These are phyloP conservation scores for Rhododendron kiyosumense DNA, from an alignment of 148 eudicot species.

Conservation along the genomic window DNA sequence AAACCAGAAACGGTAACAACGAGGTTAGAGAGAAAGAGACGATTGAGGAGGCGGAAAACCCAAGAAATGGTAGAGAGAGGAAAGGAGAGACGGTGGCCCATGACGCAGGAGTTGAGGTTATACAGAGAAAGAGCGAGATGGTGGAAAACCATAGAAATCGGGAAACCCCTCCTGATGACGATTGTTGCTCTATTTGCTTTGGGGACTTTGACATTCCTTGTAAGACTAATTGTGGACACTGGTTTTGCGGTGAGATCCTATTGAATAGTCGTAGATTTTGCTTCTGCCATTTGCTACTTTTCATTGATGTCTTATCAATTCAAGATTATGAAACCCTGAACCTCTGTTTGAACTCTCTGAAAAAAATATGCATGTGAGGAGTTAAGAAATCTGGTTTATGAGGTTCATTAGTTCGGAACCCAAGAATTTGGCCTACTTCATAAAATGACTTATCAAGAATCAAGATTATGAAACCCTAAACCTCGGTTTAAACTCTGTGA, in stretches of 20 bases:
- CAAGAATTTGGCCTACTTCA: background rate
- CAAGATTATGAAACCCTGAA: background rate
- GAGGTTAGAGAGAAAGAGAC: background rate
- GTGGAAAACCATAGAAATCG: background rate
- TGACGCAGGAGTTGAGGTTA: background rate
- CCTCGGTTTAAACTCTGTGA: background rate
- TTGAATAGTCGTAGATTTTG: background rate
- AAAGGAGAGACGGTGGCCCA: background rate
- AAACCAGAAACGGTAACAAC: background rate
- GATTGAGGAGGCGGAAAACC: background rate
- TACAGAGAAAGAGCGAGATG: background rate
- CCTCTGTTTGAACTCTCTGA: background rate
- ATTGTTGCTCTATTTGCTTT: conserved; percentile 34
- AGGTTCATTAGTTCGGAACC: background rate
- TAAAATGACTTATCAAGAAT: background rate
- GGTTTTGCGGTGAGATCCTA: conserved; percentile 27
- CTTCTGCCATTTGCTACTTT: background rate
- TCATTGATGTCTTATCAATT: background rate
- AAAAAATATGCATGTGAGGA: background rate
- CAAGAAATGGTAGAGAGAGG: background rate
- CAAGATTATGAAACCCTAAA: background rate
- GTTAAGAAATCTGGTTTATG: background rate
- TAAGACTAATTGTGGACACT: conserved; percentile 33
- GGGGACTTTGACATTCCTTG: conserved; percentile 25
- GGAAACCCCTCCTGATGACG: conserved; percentile 27